phyloP scores from a whole-genome alignment of 2,329 filamentous ascomycete genomes.

The Aureobasidium sp. region DNA sequence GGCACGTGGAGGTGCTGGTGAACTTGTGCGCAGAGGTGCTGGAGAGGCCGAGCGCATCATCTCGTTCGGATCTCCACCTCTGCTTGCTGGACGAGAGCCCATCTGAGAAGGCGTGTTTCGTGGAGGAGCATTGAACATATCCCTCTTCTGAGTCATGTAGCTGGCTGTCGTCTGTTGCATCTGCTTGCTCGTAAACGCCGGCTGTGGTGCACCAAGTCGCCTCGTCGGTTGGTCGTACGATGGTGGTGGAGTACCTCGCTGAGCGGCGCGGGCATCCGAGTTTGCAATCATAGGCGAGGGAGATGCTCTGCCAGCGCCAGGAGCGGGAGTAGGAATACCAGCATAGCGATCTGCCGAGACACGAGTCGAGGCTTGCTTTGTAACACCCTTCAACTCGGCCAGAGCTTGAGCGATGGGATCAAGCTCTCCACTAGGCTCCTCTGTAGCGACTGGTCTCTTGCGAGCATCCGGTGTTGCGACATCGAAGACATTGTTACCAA shows the following conservation, averaged over 20 bases:
- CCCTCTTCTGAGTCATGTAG: conserved; percentile 74
- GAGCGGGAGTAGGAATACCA: conserved; percentile 75
- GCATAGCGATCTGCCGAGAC: conserved; percentile 94
- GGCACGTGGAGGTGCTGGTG: conserved; percentile 31
- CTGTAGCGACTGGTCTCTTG: conserved; percentile 28
- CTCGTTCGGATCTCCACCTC: conserved; percentile 41
- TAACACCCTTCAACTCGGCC: conserved; percentile 81
- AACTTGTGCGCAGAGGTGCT: conserved; percentile 49
- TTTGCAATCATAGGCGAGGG: conserved; percentile 34
- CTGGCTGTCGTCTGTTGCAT: conserved; percentile 95
- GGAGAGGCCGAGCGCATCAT: conserved; percentile 52
- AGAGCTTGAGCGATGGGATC: conserved; percentile 91
- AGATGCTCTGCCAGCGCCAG: conserved; percentile 32
- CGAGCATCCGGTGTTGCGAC: conserved; percentile 65
- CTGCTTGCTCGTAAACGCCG: conserved; percentile 82
- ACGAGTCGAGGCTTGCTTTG: conserved; percentile 71
- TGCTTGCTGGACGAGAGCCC: conserved; percentile 48
- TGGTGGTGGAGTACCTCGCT: conserved; percentile 73
- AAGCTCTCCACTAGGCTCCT: conserved; percentile 47
- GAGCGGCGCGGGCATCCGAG: conserved; percentile 43
- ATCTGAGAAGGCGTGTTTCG: conserved; percentile 22
- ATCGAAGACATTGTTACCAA: conserved; percentile 93
- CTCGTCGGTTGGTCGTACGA: conserved; percentile 72
- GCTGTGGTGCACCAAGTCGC: conserved; percentile 77
- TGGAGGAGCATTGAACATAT: conserved; percentile 51